A percentile compares a stretch with the other conserved stretches of the same genome.
Conservation (phyloP, 2,329 filamentous ascomycete genomes). For the Pseudogymnoascus sp. region DNA sequence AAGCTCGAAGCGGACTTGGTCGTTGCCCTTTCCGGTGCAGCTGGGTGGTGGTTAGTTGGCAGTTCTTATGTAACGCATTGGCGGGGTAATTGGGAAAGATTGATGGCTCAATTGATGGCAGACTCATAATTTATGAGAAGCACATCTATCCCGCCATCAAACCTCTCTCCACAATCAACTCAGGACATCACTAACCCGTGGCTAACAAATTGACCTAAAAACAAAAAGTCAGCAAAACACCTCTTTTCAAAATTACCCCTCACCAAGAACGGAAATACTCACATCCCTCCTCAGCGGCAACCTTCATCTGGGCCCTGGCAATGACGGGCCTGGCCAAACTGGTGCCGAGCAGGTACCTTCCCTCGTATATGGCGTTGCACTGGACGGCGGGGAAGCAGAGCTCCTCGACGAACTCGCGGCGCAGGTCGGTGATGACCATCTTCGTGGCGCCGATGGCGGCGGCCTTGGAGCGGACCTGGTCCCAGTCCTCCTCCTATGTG, state of each 20-base stretch:
- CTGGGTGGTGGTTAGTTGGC: constrained; percentile 35
- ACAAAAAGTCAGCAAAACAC: neutral
- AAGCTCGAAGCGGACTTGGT: constrained; percentile 58
- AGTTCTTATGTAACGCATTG: neutral
- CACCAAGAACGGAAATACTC: constrained; percentile 20
- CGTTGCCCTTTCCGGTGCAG: constrained; percentile 54
- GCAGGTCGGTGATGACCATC: constrained; percentile 49
- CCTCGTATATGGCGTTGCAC: constrained; percentile 63
- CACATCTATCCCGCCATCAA: neutral
- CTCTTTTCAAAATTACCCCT: neutral
- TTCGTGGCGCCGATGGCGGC: constrained; percentile 32
- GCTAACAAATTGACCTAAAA: neutral
- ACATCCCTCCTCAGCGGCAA: constrained; percentile 55
- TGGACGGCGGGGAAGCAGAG: constrained; percentile 73
- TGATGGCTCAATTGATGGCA: constrained; percentile 7
- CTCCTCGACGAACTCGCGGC: constrained; percentile 69
- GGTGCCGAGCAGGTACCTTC: constrained; percentile 54
- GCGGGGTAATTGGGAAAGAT: neutral
- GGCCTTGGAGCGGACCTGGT: constrained; percentile 64
- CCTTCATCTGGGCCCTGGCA: constrained; percentile 55
- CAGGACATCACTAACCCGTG: neutral
- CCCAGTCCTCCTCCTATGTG: constrained; percentile 27
- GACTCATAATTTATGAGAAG: neutral
- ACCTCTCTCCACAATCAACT: neutral
- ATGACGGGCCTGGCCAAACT: constrained; percentile 62